A percentile compares a stretch with the other conserved stretches of the same genome.
Conservation (phyloP, 345 rosid genomes). For the rapeseed (Brassica napus) region Da-Ae NC_063434.1:30124501-30125000, state of each 20-base stretch:
- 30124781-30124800: conserved; percentile 93
- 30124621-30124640: neutral
- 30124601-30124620: neutral
- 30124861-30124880: neutral
- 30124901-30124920: neutral
- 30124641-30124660: neutral
- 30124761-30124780: conserved; percentile 79
- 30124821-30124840: conserved; percentile 97
- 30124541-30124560: conserved; percentile 98
- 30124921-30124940: conserved; percentile 30
- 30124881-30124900: neutral
- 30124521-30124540: conserved; percentile 95
- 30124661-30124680: neutral
- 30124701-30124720: conserved; percentile 73
- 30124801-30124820: conserved; percentile 87
- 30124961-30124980: conserved; percentile 86
- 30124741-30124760: conserved; percentile 74
- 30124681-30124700: conserved; percentile 90
- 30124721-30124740: conserved; percentile 92
- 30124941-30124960: conserved; percentile 81
- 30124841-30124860: conserved; percentile 68
- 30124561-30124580: conserved; percentile 74
- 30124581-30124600: neutral
- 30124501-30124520: conserved; percentile 87
- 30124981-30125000: conserved; percentile 99